These are phyloP conservation scores for Setomelanomma holmii DNA, from an alignment of 2,329 filamentous ascomycete species.

Conservation along the genomic window DNA sequence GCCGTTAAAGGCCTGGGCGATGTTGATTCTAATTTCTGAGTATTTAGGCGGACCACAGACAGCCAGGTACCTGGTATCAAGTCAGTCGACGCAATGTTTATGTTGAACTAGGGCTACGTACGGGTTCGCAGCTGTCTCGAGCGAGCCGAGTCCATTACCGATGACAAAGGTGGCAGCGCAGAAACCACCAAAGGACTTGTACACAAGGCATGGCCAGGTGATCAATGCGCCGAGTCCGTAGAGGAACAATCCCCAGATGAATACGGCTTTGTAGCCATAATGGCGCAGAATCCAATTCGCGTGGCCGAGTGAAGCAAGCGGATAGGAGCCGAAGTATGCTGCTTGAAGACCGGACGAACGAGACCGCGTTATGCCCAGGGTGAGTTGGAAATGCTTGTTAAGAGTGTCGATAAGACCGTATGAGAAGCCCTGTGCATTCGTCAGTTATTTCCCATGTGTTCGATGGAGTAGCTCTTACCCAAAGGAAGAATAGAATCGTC, in stretches of 20 bases:
- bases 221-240: conserved; percentile 65
- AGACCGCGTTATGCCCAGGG: conserved; percentile 53
- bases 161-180: conserved; percentile 66
- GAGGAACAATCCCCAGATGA: conserved; percentile 61
- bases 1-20: conserved; percentile 66
- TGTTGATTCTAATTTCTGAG: conserved; percentile 65
- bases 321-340: conserved; percentile 59
- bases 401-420: conserved; percentile 65
- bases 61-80: background rate
- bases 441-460: conserved; percentile 1
- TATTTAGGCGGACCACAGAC: conserved; percentile 62
- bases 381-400: conserved; percentile 57
- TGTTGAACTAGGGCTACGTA: conserved; percentile 18
- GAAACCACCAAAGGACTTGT: conserved; percentile 65
- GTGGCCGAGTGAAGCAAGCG: conserved; percentile 57
- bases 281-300: conserved; percentile 58
- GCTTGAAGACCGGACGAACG: conserved; percentile 57
- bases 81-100: background rate
- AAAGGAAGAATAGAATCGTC: conserved; percentile 70
- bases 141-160: conserved; percentile 59
- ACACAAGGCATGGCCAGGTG: conserved; percentile 65
- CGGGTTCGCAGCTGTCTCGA: conserved; percentile 67
- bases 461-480: conserved; percentile 49
- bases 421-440: conserved; percentile 54
- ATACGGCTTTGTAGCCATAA: conserved; percentile 56